These are phyloP conservation scores for Gamarada debralockiae DNA, from an alignment of 495 filamentous ascomycete genomes.

Conservation along the genomic window DNA sequence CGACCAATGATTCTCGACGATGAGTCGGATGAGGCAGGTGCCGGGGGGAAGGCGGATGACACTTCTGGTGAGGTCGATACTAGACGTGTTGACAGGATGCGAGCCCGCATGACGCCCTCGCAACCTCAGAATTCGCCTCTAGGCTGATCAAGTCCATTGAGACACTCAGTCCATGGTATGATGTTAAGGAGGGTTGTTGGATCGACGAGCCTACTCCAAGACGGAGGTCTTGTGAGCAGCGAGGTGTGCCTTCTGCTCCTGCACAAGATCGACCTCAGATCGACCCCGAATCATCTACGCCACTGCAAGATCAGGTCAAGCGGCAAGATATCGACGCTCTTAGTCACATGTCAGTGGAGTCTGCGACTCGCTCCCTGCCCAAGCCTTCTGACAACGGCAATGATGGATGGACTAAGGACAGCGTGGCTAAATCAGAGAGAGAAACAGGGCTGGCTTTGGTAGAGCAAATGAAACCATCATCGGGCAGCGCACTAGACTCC, in stretches of 20 bases:
- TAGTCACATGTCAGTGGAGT: not conserved
- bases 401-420: not conserved
- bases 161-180: not conserved
- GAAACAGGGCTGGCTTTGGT: not conserved
- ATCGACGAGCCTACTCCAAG: constrained; percentile 3
- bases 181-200: constrained; percentile 1
- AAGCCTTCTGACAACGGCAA: not conserved
- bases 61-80: too few relatives aligned
- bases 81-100: too few relatives aligned
- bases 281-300: constrained; percentile 2
- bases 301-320: constrained; percentile 7
- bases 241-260: not conserved
- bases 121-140: not conserved
- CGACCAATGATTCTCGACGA: too few relatives aligned
- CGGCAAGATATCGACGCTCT: constrained; percentile 5
- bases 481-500: not conserved
- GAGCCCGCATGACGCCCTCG: too few relatives aligned
- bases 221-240: constrained; percentile 7
- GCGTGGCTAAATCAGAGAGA: not conserved
- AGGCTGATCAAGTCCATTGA: not conserved
- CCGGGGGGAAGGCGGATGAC: too few relatives aligned
- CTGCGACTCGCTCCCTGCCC: not conserved
- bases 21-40: too few relatives aligned
- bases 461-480: not conserved
- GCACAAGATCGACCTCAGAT: constrained; percentile 4